These are phyloP conservation scores for Ottelia alismoides DNA, from an alignment of 106 monocot genomes.

Conservation along the genomic window DNA sequence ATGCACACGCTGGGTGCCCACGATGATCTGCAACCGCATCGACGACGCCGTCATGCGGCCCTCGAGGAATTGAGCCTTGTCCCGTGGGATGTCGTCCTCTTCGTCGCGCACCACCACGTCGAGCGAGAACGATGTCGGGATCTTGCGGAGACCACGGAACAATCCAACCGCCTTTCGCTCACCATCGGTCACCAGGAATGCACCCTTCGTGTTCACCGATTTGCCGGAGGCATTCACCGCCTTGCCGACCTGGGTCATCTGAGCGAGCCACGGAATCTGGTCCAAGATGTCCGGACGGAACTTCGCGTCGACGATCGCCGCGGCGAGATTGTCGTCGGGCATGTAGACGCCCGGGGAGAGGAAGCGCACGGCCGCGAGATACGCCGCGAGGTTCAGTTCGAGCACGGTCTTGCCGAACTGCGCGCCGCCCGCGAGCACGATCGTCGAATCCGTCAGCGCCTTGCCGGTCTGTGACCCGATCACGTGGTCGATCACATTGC, in stretches of 20 bases:
- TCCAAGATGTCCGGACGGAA: background rate
- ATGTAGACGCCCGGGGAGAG: background rate
- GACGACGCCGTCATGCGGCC: background rate
- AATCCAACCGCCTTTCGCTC: background rate
- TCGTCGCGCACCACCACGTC: background rate
- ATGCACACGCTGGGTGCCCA: background rate
- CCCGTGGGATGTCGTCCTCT: background rate
- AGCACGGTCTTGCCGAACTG: constrained; percentile 1
- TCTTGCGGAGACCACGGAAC: background rate
- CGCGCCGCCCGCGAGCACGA: background rate
- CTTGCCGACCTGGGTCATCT: background rate
- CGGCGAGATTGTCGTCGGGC: background rate
- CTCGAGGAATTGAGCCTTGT: background rate
- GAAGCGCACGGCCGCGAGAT: background rate
- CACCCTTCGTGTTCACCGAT: background rate
- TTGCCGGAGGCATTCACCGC: background rate
- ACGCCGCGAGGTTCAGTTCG: background rate
- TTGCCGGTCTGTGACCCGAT: too few relatives aligned
- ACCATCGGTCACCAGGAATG: background rate
- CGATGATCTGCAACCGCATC: background rate
- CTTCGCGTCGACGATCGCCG: background rate
- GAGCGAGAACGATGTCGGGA: background rate
- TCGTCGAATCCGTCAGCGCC: background rate
- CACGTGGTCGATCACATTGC: background rate
- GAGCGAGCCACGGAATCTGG: background rate